A percentile compares a stretch with the other conserved stretches of the same genome.
phyloP scores from a whole-genome alignment of 352 stramenopile genomes.

The Phytopythium montanum region DNA sequence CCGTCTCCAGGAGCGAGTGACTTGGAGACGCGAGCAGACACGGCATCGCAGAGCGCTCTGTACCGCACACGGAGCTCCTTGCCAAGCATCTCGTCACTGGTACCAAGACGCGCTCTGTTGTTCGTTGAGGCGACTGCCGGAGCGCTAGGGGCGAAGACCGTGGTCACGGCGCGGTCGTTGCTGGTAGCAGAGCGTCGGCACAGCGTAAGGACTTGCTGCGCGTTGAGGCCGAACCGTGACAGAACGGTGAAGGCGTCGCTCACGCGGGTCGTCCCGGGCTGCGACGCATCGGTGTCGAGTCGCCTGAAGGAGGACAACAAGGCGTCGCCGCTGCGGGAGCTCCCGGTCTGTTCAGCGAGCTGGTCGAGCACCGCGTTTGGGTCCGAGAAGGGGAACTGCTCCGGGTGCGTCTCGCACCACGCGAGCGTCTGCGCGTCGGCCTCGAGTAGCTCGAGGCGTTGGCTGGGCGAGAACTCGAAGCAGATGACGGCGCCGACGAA shows the following conservation, averaged over 20 bases:
- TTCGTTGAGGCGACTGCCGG: neutral
- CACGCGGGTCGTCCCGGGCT: neutral
- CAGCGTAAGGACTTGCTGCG: conserved; percentile 65
- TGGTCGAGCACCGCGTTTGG: conserved; percentile 8
- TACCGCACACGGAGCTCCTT: conserved; percentile 30
- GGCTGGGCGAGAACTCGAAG: conserved; percentile 69
- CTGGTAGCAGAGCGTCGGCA: conserved; percentile 31
- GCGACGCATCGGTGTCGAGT: neutral
- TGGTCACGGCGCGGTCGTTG: neutral
- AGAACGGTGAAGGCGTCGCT: neutral
- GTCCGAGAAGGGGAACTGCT: conserved; percentile 66
- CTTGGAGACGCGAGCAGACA: conserved; percentile 13
- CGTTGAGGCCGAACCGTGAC: conserved; percentile 31
- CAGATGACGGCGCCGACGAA: conserved; percentile 62
- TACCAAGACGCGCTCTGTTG: neutral
- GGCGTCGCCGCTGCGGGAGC: neutral
- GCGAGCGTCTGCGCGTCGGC: conserved; percentile 69
- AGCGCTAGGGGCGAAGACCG: neutral
- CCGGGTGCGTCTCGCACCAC: conserved; percentile 72
- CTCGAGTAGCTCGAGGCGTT: conserved; percentile 68
- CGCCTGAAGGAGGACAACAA: neutral
- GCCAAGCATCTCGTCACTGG: conserved; percentile 5
- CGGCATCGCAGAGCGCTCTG: conserved; percentile 60
- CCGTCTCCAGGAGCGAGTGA: neutral
- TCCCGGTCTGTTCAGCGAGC: neutral